Evolutionary conservation across 495 filamentous ascomycete genomes (phyloP).

Genomic region (Choiromyces venosus): DNA sequence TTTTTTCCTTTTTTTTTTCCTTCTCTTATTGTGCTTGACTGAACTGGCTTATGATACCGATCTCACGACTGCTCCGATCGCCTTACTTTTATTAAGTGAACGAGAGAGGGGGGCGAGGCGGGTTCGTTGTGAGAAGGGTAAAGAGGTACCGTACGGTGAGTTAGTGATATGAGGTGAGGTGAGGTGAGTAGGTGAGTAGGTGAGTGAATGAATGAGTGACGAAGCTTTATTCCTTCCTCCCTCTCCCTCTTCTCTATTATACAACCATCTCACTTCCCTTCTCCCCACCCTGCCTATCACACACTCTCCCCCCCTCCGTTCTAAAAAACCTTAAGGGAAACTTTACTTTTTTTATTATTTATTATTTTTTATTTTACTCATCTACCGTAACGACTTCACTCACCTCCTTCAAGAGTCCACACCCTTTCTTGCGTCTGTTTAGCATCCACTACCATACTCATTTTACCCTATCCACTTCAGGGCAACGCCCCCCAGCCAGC

Average conservation of each 20-base stretch:
- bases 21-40: slow-evolving; percentile 2
- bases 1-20: background rate
- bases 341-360: background rate
- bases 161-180: background rate
- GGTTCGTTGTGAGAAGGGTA: background rate
- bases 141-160: background rate
- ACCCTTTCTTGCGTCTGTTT: background rate
- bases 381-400: background rate
- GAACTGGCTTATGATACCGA: too few relatives aligned
- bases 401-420: background rate
- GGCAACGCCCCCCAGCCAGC: background rate
- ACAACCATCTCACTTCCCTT: background rate
- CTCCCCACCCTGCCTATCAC: background rate
- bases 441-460: background rate
- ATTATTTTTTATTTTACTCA: too few relatives aligned
- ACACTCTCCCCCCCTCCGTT: background rate
- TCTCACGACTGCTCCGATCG: background rate
- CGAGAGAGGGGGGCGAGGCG: background rate
- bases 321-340: background rate
- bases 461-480: slow-evolving; percentile 2
- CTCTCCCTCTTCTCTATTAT: background rate
- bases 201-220: background rate
- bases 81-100: background rate
- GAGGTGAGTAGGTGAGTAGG: background rate
- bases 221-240: background rate